Conservation (phyloP, 441 rosid genomes). For the Gossypium davidsonii region DNA sequence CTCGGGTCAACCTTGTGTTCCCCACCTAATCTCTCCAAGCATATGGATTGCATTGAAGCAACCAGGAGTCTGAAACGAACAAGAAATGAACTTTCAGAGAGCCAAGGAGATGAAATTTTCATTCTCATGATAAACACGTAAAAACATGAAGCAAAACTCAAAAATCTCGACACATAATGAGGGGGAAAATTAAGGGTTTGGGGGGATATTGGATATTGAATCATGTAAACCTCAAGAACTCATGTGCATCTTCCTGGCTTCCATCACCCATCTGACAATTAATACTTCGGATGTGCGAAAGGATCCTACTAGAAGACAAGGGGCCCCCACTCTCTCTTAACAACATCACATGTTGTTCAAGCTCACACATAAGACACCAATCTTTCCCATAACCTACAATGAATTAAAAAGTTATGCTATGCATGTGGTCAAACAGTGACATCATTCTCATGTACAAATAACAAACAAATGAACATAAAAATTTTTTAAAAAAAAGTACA, state of each 20-base stretch:
- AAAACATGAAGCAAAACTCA: not conserved
- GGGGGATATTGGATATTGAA: not conserved
- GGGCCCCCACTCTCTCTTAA: constrained; percentile 64
- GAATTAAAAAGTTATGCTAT: not conserved
- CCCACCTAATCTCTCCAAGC: constrained; percentile 76
- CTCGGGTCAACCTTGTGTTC: constrained; percentile 62
- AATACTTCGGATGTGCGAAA: constrained; percentile 53
- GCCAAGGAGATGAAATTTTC: not conserved
- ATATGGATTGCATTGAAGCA: constrained; percentile 76
- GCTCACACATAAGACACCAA: constrained; percentile 90
- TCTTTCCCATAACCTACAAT: constrained; percentile 53
- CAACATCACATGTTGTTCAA: constrained; percentile 70
- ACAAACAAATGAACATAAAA: constrained; percentile 9
- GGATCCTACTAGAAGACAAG: constrained; percentile 60
- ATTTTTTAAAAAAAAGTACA: constrained; percentile 29
- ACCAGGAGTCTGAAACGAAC: constrained; percentile 51
- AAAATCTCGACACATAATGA: constrained; percentile 5
- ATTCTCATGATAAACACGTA: not conserved
- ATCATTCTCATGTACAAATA: not conserved
- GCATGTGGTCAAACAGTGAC: not conserved
- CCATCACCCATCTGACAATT: constrained; percentile 75
- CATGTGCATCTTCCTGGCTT: constrained; percentile 93
- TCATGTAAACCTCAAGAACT: constrained; percentile 58
- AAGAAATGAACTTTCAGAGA: not conserved
- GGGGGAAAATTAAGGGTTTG: not conserved